These are phyloP conservation scores for Pseudozyma thailandica DNA, from an alignment of 1,284 basidiomycete species.

Conservation along the genomic window DNA sequence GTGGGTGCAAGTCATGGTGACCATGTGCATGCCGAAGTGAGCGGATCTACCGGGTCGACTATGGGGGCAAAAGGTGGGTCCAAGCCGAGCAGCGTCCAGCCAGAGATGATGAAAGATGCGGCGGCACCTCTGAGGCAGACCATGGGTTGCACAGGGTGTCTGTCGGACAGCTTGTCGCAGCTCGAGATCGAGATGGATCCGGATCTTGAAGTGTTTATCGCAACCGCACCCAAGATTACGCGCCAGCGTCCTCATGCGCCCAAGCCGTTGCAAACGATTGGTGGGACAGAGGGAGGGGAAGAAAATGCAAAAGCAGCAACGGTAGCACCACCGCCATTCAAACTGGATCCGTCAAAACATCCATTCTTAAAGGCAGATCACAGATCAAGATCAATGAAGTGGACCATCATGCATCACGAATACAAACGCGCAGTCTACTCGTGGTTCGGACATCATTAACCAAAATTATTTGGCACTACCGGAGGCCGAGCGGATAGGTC, in stretches of 20 bases:
- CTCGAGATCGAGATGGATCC: slow-evolving; percentile 21
- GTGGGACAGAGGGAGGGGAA: neutral
- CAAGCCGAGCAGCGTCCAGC: neutral
- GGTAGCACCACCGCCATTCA: slow-evolving; percentile 9
- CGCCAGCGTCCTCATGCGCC: slow-evolving; percentile 31
- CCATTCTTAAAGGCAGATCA: slow-evolving; percentile 38
- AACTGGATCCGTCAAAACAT: slow-evolving; percentile 30
- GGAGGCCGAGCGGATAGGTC: too few relatives aligned
- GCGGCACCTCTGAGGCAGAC: slow-evolving; percentile 14
- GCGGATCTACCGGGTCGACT: neutral
- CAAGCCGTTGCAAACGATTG: slow-evolving; percentile 4
- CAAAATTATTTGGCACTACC: too few relatives aligned
- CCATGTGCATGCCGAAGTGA: neutral
- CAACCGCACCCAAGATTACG: slow-evolving; percentile 36
- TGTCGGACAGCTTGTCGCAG: slow-evolving; percentile 9
- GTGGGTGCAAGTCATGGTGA: neutral
- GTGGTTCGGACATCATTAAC: slow-evolving; percentile 18
- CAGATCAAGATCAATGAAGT: slow-evolving; percentile 39
- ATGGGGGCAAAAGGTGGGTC: neutral
- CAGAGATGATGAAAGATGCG: slow-evolving; percentile 6
- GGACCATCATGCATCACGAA: slow-evolving; percentile 51
- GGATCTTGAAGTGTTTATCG: slow-evolving; percentile 27
- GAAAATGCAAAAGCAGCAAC: neutral
- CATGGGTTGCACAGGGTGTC: slow-evolving; percentile 30
- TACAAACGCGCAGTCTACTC: slow-evolving; percentile 31